These are phyloP conservation scores for Metschnikowia lachancei DNA, from an alignment of 805 yeast genomes.

Conservation along the genomic window DNA sequence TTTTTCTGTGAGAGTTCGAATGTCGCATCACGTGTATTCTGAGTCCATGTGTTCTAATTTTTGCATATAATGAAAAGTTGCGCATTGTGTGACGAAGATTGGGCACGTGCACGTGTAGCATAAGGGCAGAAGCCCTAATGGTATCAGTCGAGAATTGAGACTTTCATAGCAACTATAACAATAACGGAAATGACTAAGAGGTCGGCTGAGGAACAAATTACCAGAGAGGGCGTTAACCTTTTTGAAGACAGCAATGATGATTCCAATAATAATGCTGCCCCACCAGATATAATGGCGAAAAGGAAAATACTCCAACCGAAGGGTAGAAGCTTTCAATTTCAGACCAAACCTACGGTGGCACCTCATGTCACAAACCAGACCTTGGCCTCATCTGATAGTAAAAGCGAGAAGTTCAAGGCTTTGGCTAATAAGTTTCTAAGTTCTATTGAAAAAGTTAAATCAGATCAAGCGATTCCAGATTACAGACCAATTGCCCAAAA, in stretches of 20 bases:
- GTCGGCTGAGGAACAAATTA: slow-evolving; percentile 61
- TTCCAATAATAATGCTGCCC: slow-evolving; percentile 32
- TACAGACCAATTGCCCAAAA: slow-evolving; percentile 55
- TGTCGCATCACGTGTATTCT: slow-evolving; percentile 12
- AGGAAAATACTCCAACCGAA: slow-evolving; percentile 68
- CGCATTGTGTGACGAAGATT: neutral
- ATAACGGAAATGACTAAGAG: slow-evolving; percentile 57
- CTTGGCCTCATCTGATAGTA: slow-evolving; percentile 22
- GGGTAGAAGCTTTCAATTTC: slow-evolving; percentile 17
- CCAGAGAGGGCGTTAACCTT: slow-evolving; percentile 43
- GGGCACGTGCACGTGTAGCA: neutral
- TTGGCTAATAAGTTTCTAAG: slow-evolving; percentile 59
- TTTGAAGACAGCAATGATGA: slow-evolving; percentile 37
- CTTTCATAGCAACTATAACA: neutral
- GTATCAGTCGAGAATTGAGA: neutral
- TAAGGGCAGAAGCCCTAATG: slow-evolving; percentile 19
- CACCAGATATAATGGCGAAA: slow-evolving; percentile 58
- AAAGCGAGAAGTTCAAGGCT: slow-evolving; percentile 55
- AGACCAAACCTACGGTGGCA: slow-evolving; percentile 2
- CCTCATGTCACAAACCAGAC: neutral
- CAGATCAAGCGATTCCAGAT: slow-evolving; percentile 50
- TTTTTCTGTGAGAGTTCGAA: slow-evolving; percentile 12
- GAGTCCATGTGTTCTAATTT: neutral
- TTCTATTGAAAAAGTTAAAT: slow-evolving; percentile 43
- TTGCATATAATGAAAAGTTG: neutral